Percentiles rank a stretch among this genome's conserved stretches.
Conservation (phyloP, 495 filamentous ascomycete species). For the Pseudomonodictys pantanalensis region DNA sequence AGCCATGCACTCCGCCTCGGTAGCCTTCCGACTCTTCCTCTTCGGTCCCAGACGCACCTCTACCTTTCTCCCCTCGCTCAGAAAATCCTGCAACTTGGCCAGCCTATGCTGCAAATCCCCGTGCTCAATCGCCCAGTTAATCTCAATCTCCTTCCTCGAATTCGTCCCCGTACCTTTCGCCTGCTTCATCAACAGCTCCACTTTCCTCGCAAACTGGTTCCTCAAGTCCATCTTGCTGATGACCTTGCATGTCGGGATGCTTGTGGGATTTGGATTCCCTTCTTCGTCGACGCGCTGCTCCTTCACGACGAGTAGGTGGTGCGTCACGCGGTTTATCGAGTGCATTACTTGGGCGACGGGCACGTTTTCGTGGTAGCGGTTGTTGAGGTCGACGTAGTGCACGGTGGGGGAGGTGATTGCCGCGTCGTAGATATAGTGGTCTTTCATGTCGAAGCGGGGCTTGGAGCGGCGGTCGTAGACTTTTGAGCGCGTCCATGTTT, state of each 20-base stretch:
- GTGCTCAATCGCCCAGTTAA: constrained; percentile 76
- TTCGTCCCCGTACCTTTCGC: constrained; percentile 13
- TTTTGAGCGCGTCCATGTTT: constrained; percentile 8
- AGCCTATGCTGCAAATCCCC: constrained; percentile 40
- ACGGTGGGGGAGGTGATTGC: constrained; percentile 39
- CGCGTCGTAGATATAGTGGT: constrained; percentile 32
- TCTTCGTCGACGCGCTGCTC: constrained; percentile 29
- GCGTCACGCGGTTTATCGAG: constrained; percentile 47
- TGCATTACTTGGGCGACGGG: constrained; percentile 47
- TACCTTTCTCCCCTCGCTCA: constrained; percentile 41
- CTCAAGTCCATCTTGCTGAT: constrained; percentile 50
- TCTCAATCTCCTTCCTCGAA: constrained; percentile 65
- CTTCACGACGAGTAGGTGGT: constrained; percentile 60
- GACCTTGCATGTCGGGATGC: constrained; percentile 64
- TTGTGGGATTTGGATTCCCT: neutral
- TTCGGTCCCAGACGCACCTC: constrained; percentile 40
- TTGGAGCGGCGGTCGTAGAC: constrained; percentile 14
- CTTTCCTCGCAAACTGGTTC: constrained; percentile 31
- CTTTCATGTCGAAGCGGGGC: constrained; percentile 20
- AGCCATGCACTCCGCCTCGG: constrained; percentile 30
- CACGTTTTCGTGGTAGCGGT: constrained; percentile 48
- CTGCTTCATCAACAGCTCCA: constrained; percentile 41
- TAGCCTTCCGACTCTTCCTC: constrained; percentile 37
- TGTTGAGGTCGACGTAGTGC: constrained; percentile 53
- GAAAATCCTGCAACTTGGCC: constrained; percentile 34